These are phyloP conservation scores for Aureobasidium subglaciale DNA, from an alignment of 2,329 filamentous ascomycete species.

Conservation along the genomic window DNA sequence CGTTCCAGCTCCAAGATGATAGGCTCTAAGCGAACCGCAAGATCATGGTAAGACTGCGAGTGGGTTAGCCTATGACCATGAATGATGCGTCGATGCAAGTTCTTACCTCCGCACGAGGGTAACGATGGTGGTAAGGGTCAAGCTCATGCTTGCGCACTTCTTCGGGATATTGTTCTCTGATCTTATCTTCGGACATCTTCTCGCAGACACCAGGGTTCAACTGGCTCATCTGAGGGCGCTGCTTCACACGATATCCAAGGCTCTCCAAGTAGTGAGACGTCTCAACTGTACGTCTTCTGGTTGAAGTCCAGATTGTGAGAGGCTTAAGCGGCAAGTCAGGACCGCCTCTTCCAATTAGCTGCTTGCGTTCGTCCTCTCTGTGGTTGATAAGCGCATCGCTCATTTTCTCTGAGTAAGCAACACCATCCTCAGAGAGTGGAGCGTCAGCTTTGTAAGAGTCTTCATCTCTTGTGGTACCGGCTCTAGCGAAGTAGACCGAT, in stretches of 20 bases:
- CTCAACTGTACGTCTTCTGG: conserved; percentile 79
- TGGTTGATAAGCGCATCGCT: conserved; percentile 75
- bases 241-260: conserved; percentile 76
- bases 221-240: conserved; percentile 94
- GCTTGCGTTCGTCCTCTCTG: conserved; percentile 71
- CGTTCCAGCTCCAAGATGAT: conserved; percentile 96
- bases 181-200: conserved; percentile 77
- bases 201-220: conserved; percentile 95
- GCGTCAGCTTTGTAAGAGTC: conserved; percentile 91
- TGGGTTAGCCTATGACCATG: conserved; percentile 20
- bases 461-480: conserved; percentile 78
- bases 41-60: conserved; percentile 84
- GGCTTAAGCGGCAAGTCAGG: conserved; percentile 63
- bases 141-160: conserved; percentile 88
- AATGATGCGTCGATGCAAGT: neutral
- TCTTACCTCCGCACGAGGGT: conserved; percentile 80
- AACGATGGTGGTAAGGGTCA: conserved; percentile 95
- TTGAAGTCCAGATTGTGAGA: conserved; percentile 91
- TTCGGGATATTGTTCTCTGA: conserved; percentile 76
- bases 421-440: conserved; percentile 70
- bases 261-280: conserved; percentile 76
- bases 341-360: conserved; percentile 61
- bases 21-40: conserved; percentile 94
- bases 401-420: conserved; percentile 78
- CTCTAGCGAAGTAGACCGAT: conserved; percentile 84